phyloP scores from a whole-genome alignment of 1,284 basidiomycete species.

The Tranzscheliella williamsii region DNA sequence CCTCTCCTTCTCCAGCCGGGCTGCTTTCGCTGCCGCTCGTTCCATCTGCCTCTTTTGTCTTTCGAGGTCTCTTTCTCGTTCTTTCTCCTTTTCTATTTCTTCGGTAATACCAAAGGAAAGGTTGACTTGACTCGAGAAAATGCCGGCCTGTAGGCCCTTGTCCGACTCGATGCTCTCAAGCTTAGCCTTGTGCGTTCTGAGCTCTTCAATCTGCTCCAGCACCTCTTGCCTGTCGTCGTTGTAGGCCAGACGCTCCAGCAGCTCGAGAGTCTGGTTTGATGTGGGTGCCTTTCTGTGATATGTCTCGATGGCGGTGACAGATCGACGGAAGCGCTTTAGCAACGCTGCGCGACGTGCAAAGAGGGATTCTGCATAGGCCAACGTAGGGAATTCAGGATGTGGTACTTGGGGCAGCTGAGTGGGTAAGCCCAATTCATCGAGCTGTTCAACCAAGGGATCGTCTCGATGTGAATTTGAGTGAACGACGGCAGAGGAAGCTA shows the following conservation, averaged over 20 bases:
- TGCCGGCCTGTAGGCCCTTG: conserved; percentile 5
- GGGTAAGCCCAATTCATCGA: conserved; percentile 27
- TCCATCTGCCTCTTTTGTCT: conserved; percentile 36
- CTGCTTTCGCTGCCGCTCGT: conserved; percentile 27
- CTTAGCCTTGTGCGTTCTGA: conserved; percentile 38
- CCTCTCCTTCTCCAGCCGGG: conserved; percentile 33
- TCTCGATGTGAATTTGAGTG: background rate
- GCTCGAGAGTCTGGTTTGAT: conserved; percentile 32
- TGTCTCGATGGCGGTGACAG: conserved; percentile 30
- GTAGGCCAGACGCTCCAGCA: conserved; percentile 48
- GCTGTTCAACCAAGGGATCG: background rate
- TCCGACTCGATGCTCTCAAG: conserved; percentile 40
- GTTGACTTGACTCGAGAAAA: conserved; percentile 19
- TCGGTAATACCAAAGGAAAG: conserved; percentile 37
- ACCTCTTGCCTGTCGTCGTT: conserved; percentile 42
- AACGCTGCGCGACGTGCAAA: conserved; percentile 31
- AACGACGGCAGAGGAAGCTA: conserved; percentile 2
- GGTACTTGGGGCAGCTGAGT: conserved; percentile 11
- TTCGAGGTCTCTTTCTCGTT: conserved; percentile 29
- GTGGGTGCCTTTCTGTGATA: conserved; percentile 33
- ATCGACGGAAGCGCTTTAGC: conserved; percentile 20
- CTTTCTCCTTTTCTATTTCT: conserved; percentile 37
- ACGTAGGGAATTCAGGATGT: conserved; percentile 32
- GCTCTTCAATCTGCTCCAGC: conserved; percentile 38
- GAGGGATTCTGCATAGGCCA: conserved; percentile 29